Evolutionary conservation across 2,329 filamentous ascomycete species (phyloP), one percentile per base, ranked within the genome.

Genomic region (Aspergillus terreus): DNA sequence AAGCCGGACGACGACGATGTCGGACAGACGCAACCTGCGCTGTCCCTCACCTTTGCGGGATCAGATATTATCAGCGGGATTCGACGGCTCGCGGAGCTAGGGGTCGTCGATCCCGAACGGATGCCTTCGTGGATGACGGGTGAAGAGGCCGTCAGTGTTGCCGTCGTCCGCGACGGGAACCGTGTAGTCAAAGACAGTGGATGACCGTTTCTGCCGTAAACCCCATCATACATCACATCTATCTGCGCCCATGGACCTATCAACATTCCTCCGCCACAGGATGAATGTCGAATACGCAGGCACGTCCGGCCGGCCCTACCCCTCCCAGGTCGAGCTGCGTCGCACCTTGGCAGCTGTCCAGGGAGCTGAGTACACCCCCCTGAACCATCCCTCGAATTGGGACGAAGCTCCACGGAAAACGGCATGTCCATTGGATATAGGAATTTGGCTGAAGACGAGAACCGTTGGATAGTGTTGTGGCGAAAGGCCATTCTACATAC

Each of bases 101-200:
- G 89, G 0, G 58, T 75, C 4, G 76, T 95, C 23, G 84, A 95
- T 64, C 86, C 89, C 1, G 80, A 85, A 62, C 82, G 77, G 49
- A 92, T 95, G 87, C 90, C 91, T 0, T 87, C 87, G 0, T 95
- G 90, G 90, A 86, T 95, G 85, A 94, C 90, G 1, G 91, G 90
- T 2, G 90, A 95, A 63, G 87, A 90, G 42, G 87, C 85, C 0
- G 84, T 94, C 4, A 94, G 88, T 48, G 78, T 85, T 35, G 87
- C 88, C 0, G 79, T 83, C 25, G 83, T 95, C 4, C 80, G 78
- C 57, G 70, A 82, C 52, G 89, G 90, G 9, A 61, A 49, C 30
- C 61, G 63, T n/a, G 44, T 68, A 4, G 21, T 53, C 19, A 60
- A 51, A 12, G 54, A 60, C 21, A 47, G 41, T 50, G 56, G 60